Base-by-base conservation (phyloP, 371 early-diverging fungal genomes). In the Mortierella sp. region DNA sequence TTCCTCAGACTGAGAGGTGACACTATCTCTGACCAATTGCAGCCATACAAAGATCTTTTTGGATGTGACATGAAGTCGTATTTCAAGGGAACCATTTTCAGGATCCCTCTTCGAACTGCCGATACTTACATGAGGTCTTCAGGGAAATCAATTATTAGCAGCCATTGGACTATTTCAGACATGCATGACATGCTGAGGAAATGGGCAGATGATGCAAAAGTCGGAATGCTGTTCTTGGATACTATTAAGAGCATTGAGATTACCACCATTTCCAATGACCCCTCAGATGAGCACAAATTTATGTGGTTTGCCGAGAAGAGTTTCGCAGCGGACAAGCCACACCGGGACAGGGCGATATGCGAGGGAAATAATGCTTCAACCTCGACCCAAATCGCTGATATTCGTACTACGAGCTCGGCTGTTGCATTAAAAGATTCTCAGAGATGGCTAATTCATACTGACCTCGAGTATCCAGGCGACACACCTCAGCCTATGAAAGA, bases 41-140 rank as follows among this genome's bases (percentile, higher is more conserved):
- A 53, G 19, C 84, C 84, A 6, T 84, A 74, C 68, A 57, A 63
- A 48, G 72, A 48, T 11, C 62, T 53, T 4, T 72, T 77, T 52
- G 79, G 70, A 11, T 74, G 72, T 24, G 69, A 72, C 24, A 72
- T 77, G 78, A 45, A 50, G 43, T 33, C 53, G 1, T 65, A 68
- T 15, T 85, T 77, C 65, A 40, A 58, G 0, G 85, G 85, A 6
- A 83, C 86, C 4, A 72, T 85, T 15, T 85, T 85, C 60, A 69
- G 85, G 15, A 50, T 85, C 22, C 85, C 85, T 2, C 58, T 85
- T 16, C 62, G 85, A 4, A 61, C 60, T 7, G 11, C 19, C 1
- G 63, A 58, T 3, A n/a, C 43, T 0, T 33, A 47, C 16, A n/a
- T 15, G 32, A 21, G 16, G 8, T 36, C 45, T 10, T 21, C 47